Conservation (phyloP, 1,139 yeast species). For the Geotrichum fermentans region DNA sequence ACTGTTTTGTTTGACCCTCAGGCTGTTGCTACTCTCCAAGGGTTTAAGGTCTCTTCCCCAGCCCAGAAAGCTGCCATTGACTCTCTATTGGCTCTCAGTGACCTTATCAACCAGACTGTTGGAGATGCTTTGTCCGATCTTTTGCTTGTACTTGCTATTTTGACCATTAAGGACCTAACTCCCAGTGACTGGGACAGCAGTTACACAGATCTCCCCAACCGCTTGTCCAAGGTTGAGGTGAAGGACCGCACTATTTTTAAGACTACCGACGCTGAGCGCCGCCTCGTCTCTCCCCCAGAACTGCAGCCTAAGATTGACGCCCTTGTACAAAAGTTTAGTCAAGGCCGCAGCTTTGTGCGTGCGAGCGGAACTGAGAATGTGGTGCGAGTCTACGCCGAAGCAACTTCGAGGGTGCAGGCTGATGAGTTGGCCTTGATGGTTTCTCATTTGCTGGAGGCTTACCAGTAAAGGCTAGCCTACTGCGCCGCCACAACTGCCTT, state of each 20-base stretch:
- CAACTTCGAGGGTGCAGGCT: constrained; percentile 51
- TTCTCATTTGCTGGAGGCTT: constrained; percentile 32
- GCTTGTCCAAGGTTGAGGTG: constrained; percentile 73
- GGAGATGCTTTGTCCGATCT: constrained; percentile 96
- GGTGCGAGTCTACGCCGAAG: constrained; percentile 92
- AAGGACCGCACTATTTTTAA: constrained; percentile 72
- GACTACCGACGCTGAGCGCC: constrained; percentile 89
- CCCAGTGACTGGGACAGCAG: constrained; percentile 72
- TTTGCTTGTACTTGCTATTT: constrained; percentile 65
- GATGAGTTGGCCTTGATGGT: constrained; percentile 53
- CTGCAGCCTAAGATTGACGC: constrained; percentile 70
- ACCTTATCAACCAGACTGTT: constrained; percentile 87
- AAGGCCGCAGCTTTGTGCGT: constrained; percentile 87
- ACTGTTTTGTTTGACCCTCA: constrained; percentile 76
- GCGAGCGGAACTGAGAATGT: constrained; percentile 99
- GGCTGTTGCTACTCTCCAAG: constrained; percentile 42
- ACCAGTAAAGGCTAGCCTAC: constrained; percentile 23
- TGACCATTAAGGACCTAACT: constrained; percentile 51
- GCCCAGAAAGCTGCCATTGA: constrained; percentile 45
- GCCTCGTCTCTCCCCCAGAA: constrained; percentile 69
- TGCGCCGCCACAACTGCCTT: too few relatives aligned
- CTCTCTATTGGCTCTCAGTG: constrained; percentile 53
- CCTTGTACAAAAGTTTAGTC: constrained; percentile 50
- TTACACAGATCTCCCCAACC: constrained; percentile 83
- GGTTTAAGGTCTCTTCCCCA: constrained; percentile 34